Evolutionary conservation across 164 flowering plant genomes (phyloP), one percentile per base, ranked within the genome.

Genomic region (Hamamelis virginiana): DNA sequence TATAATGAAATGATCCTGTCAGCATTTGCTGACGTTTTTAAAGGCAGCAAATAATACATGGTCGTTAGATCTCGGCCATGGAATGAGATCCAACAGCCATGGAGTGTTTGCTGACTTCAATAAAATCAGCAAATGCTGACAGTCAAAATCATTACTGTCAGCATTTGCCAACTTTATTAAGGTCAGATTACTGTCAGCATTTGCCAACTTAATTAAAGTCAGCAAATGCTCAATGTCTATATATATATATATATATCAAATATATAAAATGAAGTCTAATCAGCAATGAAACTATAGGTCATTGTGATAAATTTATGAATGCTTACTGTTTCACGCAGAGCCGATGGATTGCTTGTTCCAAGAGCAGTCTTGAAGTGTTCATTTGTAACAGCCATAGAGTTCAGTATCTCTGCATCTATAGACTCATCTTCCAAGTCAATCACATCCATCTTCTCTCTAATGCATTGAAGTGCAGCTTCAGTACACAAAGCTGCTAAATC

Each of bases 391-490:
- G 94, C 92, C 94, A 91, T 91, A 18, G 96, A 89, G 70, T 89
- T 91, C 11, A 91, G 88, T 47, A 91, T 82, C 78, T 91, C 96
- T 11, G 94, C 96, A 86, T 91, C 96, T 15, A 91, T 89, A 25
- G 84, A 19, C 51, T 91, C 96, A 70, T 91, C 96, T 78, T 91
- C 96, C 80, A 90, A 79, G 65, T 88, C 96, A 56, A 90, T 90
- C 50, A 90, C 90, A 74, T 90, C 93, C 96, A 91, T 89, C 81
- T 91, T 91, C 82, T 91, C 96, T 73, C 96, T 80, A 71, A 91
- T 91, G 80, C 96, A 91, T 62, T 91, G 96, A 38, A 91, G 86
- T 23, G 96, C 93, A 74, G 93, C 90, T 81, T 91, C 96, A 13
- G 94, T 91, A 67, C 93, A 89, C 16, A 91, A 73, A 58, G 96